Evolutionary conservation across 495 filamentous ascomycete species (phyloP).

Genomic region (Aspergillus panamensis): DNA sequence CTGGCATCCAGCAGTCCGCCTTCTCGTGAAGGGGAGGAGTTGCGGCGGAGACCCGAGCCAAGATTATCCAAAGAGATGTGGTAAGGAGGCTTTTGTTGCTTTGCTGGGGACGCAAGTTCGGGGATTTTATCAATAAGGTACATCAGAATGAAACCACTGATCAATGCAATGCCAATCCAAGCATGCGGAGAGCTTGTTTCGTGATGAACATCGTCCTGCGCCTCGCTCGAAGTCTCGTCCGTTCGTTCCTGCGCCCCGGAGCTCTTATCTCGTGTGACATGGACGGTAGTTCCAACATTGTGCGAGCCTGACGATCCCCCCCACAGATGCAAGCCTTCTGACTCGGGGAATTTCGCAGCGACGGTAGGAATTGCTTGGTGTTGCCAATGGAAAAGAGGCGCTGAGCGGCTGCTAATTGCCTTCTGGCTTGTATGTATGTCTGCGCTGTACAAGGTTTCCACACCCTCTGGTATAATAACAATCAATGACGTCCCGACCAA

Average conservation of each 20-base stretch:
- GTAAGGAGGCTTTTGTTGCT: slow-evolving; percentile 51
- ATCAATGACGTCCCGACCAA: slow-evolving; percentile 92
- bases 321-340: neutral
- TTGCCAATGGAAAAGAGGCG: slow-evolving; percentile 30
- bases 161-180: slow-evolving; percentile 80
- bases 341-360: slow-evolving; percentile 12
- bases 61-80: slow-evolving; percentile 84
- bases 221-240: slow-evolving; percentile 32
- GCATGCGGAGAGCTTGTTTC: slow-evolving; percentile 55
- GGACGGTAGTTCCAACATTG: slow-evolving; percentile 2
- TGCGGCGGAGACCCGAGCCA: slow-evolving; percentile 52
- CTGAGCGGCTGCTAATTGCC: slow-evolving; percentile 30
- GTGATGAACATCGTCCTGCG: slow-evolving; percentile 39
- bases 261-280: slow-evolving; percentile 9
- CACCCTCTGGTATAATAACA: slow-evolving; percentile 95
- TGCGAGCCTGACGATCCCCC: slow-evolving; percentile 5
- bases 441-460: slow-evolving; percentile 82
- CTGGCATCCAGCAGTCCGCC: slow-evolving; percentile 37
- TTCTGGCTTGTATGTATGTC: slow-evolving; percentile 33
- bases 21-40: slow-evolving; percentile 45
- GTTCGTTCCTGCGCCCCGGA: slow-evolving; percentile 24
- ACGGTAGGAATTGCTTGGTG: slow-evolving; percentile 27
- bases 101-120: slow-evolving; percentile 58
- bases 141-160: slow-evolving; percentile 93
- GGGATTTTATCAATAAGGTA: slow-evolving; percentile 91